These are phyloP conservation scores for Selenicereus undatus DNA, from an alignment of 148 eudicot genomes.

Conservation along the genomic window DNA sequence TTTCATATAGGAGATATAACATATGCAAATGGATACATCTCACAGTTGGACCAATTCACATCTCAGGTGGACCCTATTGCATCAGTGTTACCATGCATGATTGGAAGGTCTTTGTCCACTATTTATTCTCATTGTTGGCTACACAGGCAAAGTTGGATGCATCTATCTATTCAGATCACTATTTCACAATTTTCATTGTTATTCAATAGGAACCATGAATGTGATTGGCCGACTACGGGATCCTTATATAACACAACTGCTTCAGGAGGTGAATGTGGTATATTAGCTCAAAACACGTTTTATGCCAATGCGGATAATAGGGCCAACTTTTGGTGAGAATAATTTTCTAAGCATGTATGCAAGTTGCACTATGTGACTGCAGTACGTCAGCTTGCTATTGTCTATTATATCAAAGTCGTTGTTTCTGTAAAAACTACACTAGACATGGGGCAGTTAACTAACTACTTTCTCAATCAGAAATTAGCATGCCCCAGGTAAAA, in stretches of 20 bases:
- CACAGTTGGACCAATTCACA: slow-evolving; percentile 98
- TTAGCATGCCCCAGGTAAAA: background rate
- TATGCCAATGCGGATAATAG: slow-evolving; percentile 84
- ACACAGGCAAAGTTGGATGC: background rate
- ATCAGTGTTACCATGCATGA: slow-evolving; percentile 77
- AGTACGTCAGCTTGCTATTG: background rate
- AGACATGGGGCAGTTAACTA: background rate
- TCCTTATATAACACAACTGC: slow-evolving; percentile 61
- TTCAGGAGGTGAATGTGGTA: slow-evolving; percentile 97
- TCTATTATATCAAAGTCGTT: background rate
- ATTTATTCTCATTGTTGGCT: background rate
- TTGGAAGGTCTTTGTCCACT: slow-evolving; percentile 53
- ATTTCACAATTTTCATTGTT: background rate
- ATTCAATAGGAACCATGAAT: slow-evolving; percentile 83
- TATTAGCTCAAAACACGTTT: slow-evolving; percentile 74
- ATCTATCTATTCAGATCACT: background rate
- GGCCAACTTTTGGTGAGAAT: slow-evolving; percentile 69
- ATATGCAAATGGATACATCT: slow-evolving; percentile 90
- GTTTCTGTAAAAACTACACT: background rate
- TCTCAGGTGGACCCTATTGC: slow-evolving; percentile 85
- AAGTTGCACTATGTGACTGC: background rate
- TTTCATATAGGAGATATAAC: too few relatives aligned
- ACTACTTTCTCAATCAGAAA: background rate
- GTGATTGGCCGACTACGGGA: slow-evolving; percentile 75
- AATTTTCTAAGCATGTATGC: background rate